A percentile compares a stretch with the other conserved stretches of the same genome.
Conservation (phyloP, 805 yeast species). For the Tetrapisispora fleetii region DNA sequence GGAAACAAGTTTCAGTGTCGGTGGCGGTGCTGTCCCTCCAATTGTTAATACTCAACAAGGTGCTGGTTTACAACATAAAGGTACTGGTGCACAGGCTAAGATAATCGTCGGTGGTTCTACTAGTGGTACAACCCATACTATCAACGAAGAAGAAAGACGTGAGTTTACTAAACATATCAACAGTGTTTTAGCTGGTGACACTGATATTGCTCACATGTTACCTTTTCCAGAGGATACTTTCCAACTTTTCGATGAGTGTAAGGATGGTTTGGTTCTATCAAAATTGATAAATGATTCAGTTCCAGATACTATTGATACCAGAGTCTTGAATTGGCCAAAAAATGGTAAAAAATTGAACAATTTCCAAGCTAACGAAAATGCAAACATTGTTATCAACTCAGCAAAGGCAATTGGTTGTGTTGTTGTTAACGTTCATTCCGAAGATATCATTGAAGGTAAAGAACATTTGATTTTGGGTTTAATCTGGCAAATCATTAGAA, state of each 20-base stretch:
- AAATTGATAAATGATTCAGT: constrained; percentile 94
- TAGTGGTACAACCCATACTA: constrained; percentile 92
- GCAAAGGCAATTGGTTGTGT: constrained; percentile 99
- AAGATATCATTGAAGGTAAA: constrained; percentile 88
- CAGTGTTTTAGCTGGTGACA: constrained; percentile 80
- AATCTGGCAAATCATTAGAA: constrained; percentile 95
- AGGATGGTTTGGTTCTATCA: constrained; percentile 88
- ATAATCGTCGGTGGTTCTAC: constrained; percentile 78
- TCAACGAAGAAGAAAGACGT: constrained; percentile 91
- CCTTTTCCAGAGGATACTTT: constrained; percentile 92
- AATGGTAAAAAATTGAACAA: constrained; percentile 74
- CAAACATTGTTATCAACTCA: constrained; percentile 93
- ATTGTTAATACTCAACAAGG: constrained; percentile 19
- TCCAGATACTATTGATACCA: constrained; percentile 95
- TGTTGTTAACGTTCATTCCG: constrained; percentile 94
- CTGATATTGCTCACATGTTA: constrained; percentile 69
- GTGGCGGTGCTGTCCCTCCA: constrained; percentile 6
- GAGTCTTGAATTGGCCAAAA: constrained; percentile 87
- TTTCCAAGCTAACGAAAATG: constrained; percentile 93
- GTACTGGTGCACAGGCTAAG: constrained; percentile 53
- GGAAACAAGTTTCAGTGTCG: constrained; percentile 22
- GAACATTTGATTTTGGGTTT: constrained; percentile 86
- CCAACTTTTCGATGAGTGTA: constrained; percentile 93
- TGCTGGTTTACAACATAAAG: constrained; percentile 37
- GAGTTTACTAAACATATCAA: constrained; percentile 96